Evolutionary conservation across 306 rosid genomes (phyloP).

Genomic region (Malus fusca): DNA sequence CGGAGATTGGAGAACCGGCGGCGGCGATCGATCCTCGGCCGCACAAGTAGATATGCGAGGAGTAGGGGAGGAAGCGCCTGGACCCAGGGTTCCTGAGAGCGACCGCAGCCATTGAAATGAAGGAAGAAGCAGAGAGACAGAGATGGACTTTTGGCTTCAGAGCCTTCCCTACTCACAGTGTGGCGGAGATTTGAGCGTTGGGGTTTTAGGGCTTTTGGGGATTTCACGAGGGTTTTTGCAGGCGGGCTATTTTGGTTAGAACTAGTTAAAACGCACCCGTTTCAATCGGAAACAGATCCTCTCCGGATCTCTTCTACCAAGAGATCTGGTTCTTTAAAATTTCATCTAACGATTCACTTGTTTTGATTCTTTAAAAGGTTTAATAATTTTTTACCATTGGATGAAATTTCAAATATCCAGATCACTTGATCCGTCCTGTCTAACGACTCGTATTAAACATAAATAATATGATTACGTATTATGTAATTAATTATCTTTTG

Average conservation of each 20-base stretch:
- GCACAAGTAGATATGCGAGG: constrained; percentile 50
- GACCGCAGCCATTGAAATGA: constrained; percentile 52
- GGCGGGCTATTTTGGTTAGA: not conserved
- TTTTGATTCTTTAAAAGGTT: too few relatives aligned
- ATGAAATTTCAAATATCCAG: too few relatives aligned
- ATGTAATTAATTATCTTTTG: too few relatives aligned
- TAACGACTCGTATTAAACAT: too few relatives aligned
- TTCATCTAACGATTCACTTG: too few relatives aligned
- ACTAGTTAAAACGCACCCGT: not conserved
- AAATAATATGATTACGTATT: too few relatives aligned
- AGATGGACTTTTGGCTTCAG: not conserved
- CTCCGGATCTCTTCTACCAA: too few relatives aligned
- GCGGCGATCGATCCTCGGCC: constrained; percentile 36
- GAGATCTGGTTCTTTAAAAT: rapidly evolving
- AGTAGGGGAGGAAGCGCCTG: constrained; percentile 45
- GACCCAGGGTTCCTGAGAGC: constrained; percentile 50
- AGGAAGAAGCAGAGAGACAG: not conserved
- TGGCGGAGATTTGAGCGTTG: not conserved
- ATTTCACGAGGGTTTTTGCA: constrained; percentile 38
- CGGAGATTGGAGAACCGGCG: constrained; percentile 30
- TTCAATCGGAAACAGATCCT: too few relatives aligned
- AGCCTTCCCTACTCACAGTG: constrained; percentile 7
- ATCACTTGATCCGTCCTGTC: too few relatives aligned
- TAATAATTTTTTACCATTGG: too few relatives aligned
- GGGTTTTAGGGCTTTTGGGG: constrained; percentile 27